Evolutionary conservation across 2,329 filamentous ascomycete species (phyloP).

Genomic region (Fusarium cyanostomum): DNA sequence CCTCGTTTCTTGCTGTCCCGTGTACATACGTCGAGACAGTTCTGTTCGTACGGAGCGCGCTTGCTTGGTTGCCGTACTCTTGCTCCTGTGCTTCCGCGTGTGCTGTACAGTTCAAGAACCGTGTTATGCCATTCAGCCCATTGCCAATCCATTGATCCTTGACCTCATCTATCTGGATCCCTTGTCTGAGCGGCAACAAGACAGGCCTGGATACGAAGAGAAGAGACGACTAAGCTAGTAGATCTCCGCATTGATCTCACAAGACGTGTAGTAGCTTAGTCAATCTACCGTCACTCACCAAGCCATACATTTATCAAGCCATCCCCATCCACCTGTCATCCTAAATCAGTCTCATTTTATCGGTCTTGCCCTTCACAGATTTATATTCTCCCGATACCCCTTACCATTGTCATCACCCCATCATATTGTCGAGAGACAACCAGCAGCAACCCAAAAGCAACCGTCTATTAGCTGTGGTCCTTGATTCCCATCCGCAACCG

Average conservation of each 20-base stretch:
- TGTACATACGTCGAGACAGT: conserved; percentile 4
- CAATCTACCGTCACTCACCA: conserved; percentile 4
- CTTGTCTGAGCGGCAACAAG: conserved; percentile 9
- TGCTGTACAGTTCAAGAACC: conserved; percentile 11
- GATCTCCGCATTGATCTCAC: conserved; percentile 28
- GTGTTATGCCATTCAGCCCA: conserved; percentile 7
- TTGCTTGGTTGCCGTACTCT: conserved; percentile 8
- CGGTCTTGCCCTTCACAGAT: conserved; percentile 1
- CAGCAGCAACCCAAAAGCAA: neutral
- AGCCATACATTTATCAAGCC: conserved; percentile 18
- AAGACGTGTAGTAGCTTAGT: conserved; percentile 14
- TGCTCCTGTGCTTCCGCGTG: conserved; percentile 11
- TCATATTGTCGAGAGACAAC: neutral
- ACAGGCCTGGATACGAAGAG: conserved; percentile 22
- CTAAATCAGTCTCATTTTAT: neutral
- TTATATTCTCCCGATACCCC: conserved; percentile 1
- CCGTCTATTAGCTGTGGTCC: neutral
- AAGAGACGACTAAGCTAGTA: conserved; percentile 18
- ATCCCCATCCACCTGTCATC: conserved; percentile 4
- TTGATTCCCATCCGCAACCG: neutral
- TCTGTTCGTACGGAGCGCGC: conserved; percentile 9
- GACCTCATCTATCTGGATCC: conserved; percentile 20
- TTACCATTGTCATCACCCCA: neutral
- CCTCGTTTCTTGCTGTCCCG: neutral
- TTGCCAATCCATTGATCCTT: conserved; percentile 3